Conservation (phyloP, 2,329 filamentous ascomycete species). For the Graphilbum ipis-grandicollis region DNA sequence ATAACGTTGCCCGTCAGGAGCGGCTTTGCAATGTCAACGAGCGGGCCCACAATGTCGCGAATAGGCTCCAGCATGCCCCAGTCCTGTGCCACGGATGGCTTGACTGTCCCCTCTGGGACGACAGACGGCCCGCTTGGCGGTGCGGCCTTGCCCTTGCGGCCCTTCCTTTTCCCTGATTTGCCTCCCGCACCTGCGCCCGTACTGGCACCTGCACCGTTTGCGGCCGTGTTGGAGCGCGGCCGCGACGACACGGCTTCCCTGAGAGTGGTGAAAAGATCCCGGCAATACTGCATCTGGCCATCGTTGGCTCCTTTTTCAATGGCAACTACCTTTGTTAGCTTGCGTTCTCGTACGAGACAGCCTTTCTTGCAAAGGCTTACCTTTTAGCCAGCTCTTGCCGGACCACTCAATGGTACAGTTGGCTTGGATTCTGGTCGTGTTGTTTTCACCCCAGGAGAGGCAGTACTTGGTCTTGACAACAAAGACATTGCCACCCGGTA, state of each 20-base stretch:
- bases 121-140: slow-evolving; percentile 25
- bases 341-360: too few species aligned
- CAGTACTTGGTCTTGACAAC: slow-evolving; percentile 88
- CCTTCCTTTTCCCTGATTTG: too few species aligned
- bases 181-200: too few species aligned
- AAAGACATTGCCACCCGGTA: slow-evolving; percentile 86
- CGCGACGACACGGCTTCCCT: slow-evolving; percentile 56
- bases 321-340: slow-evolving; percentile 44
- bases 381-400: slow-evolving; percentile 95
- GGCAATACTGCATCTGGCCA: slow-evolving; percentile 70
- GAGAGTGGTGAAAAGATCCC: slow-evolving; percentile 58
- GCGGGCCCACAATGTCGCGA: slow-evolving; percentile 49
- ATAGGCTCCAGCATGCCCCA: slow-evolving; percentile 79
- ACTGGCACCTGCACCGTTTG: slow-evolving; percentile 21
- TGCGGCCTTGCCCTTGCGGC: slow-evolving; percentile 28
- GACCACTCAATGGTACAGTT: slow-evolving; percentile 91
- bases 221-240: slow-evolving; percentile 28
- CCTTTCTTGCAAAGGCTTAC: too few species aligned
- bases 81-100: slow-evolving; percentile 28
- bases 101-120: slow-evolving; percentile 20
- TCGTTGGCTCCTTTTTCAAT: slow-evolving; percentile 94
- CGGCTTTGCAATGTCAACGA: slow-evolving; percentile 51
- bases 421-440: slow-evolving; percentile 68
- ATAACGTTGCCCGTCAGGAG: slow-evolving; percentile 63
- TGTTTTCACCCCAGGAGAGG: slow-evolving; percentile 77